phyloP scores from a whole-genome alignment of 108 stramenopile genomes.

The Cylindrotheca fusiformis region DNA sequence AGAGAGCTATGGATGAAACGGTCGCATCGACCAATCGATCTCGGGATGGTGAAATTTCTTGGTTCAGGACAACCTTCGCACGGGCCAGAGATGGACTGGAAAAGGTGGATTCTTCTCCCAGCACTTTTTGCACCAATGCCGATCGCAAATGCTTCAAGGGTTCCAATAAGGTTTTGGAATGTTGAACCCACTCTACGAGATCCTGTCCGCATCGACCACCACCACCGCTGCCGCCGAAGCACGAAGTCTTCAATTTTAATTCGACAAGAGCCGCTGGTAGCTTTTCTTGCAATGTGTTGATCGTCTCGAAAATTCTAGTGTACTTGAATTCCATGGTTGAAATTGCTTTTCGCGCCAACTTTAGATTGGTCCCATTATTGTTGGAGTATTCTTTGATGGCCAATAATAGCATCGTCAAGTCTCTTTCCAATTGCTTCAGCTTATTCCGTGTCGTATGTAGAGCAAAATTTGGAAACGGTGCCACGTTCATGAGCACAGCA shows the following conservation, averaged over 20 bases:
- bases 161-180: not conserved
- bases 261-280: not conserved
- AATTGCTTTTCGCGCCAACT: not conserved
- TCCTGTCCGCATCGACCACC: not conserved
- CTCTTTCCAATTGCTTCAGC: conserved; percentile 17
- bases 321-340: not conserved
- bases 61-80: conserved; percentile 6
- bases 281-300: not conserved
- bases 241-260: not conserved
- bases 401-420: conserved; percentile 20
- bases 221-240: too few species aligned
- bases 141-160: not conserved
- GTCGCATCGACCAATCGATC: conserved; percentile 17
- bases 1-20: conserved; percentile 3
- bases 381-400: conserved; percentile 12
- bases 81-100: not conserved
- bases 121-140: conserved; percentile 2
- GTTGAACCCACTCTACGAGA: not conserved
- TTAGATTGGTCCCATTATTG: not conserved
- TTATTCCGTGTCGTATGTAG: not conserved
- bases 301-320: not conserved
- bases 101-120: conserved; percentile 10
- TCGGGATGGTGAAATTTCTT: conserved; percentile 3
- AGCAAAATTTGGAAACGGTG: conserved; percentile 17
- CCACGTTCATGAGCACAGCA: conserved; percentile 19